phyloP scores from a whole-genome alignment of 2,329 filamentous ascomycete species.

The Fusarium buharicum region DNA sequence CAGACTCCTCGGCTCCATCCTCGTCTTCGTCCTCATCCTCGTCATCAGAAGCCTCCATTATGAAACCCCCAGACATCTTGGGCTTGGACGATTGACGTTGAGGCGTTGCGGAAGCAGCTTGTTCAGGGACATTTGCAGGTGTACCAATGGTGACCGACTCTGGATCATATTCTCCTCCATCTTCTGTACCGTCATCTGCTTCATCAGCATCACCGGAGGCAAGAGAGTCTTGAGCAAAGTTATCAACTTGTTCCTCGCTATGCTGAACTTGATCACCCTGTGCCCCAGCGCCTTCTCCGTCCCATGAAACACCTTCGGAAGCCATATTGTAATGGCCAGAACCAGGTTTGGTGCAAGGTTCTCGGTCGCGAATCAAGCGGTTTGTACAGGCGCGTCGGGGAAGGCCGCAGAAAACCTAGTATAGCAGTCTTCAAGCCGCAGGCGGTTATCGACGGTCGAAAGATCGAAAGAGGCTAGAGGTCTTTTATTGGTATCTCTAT shows the following conservation, averaged over 20 bases:
- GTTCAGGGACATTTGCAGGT: constrained; percentile 52
- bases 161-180: constrained; percentile 68
- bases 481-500: constrained; percentile 11
- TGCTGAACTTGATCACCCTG: constrained; percentile 66
- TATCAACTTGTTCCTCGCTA: constrained; percentile 66
- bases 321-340: constrained; percentile 47
- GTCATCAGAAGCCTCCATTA: constrained; percentile 69
- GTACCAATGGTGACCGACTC: constrained; percentile 62
- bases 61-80: constrained; percentile 68
- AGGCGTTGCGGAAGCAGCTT: constrained; percentile 43
- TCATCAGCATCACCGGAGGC: constrained; percentile 63
- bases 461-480: background rate
- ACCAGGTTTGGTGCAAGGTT: constrained; percentile 2
- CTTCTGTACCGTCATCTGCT: constrained; percentile 60
- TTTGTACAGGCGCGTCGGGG: constrained; percentile 24
- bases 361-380: constrained; percentile 23
- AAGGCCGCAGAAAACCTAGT: constrained; percentile 10
- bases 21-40: constrained; percentile 63
- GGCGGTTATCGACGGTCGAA: background rate
- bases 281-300: constrained; percentile 63
- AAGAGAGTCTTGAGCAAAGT: constrained; percentile 59
- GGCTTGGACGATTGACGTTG: constrained; percentile 59
- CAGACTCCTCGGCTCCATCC: constrained; percentile 55
- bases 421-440: constrained; percentile 13
- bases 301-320: constrained; percentile 60